Conservation (phyloP, 345 rosid genomes). For the Eucalyptus curtisii region DNA sequence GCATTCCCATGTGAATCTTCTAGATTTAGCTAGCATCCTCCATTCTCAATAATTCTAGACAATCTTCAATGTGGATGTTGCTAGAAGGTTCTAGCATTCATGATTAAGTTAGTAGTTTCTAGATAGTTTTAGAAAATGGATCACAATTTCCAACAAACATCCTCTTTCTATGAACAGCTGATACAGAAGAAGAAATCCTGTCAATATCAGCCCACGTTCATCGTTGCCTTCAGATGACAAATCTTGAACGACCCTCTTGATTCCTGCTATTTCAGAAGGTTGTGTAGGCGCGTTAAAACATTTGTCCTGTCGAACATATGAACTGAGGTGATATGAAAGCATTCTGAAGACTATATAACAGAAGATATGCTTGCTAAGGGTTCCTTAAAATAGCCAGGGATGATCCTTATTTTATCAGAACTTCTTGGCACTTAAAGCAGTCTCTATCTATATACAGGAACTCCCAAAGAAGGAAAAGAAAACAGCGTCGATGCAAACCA, state of each 20-base stretch:
- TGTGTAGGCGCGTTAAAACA: conserved; percentile 87
- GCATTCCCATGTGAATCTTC: no score
- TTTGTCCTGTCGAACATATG: conserved; percentile 43
- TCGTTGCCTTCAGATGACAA: conserved; percentile 66
- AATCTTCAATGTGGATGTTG: no score
- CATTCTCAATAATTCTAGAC: no score
- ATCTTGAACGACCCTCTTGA: conserved; percentile 83
- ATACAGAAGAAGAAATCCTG: conserved; percentile 87
- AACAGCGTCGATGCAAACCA: background rate
- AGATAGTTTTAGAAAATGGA: no score
- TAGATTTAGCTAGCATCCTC: no score
- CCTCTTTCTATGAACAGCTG: conserved; percentile 89
- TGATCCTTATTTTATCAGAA: background rate
- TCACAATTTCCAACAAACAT: no score
- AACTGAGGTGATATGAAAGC: background rate
- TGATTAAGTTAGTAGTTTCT: no score
- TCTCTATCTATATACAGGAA: background rate
- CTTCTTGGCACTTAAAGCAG: background rate
- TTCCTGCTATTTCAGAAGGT: conserved; percentile 83
- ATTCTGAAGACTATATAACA: background rate
- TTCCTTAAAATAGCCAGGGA: background rate
- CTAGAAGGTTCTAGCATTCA: no score
- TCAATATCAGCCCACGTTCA: conserved; percentile 80
- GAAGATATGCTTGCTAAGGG: background rate
- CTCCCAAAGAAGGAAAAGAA: background rate